A percentile compares a stretch with the other conserved stretches of the same genome.
Evolutionary conservation across 2,329 filamentous ascomycete genomes (phyloP).

Genomic region (Microsporum ferrugineum): DNA sequence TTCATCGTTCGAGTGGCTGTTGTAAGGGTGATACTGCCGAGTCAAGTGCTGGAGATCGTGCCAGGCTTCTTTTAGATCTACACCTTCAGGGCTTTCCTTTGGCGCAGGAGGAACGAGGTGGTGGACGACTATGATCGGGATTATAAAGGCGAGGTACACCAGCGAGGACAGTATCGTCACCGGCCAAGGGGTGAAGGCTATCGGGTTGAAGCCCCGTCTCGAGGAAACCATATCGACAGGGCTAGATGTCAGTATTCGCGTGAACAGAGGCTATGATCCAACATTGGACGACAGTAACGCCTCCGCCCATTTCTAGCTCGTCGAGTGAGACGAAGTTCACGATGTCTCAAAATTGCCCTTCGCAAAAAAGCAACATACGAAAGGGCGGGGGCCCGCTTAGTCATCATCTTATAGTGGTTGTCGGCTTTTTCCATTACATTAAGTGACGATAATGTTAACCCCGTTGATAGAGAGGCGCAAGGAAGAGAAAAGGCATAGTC

Average conservation of each 20-base stretch:
- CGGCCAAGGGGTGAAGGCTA: slow-evolving; percentile 68
- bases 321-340: background rate
- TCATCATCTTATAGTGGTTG: background rate
- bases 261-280: background rate
- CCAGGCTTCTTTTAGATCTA: slow-evolving; percentile 82
- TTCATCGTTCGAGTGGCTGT: slow-evolving; percentile 69
- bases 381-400: background rate
- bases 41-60: slow-evolving; percentile 66
- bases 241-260: background rate
- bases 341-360: background rate
- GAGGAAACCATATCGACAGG: slow-evolving; percentile 23
- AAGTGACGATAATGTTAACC: background rate
- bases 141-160: slow-evolving; percentile 66
- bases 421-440: background rate
- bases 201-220: slow-evolving; percentile 30
- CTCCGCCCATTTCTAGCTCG: background rate
- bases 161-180: slow-evolving; percentile 69
- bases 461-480: background rate
- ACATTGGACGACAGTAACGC: background rate
- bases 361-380: background rate
- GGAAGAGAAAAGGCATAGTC: background rate
- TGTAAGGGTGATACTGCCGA: slow-evolving; percentile 72
- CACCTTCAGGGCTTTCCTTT: slow-evolving; percentile 45
- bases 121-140: slow-evolving; percentile 61
- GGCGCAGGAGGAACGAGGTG: slow-evolving; percentile 62